A percentile compares a stretch with the other conserved stretches of the same genome.
phyloP scores from a whole-genome alignment of 2,329 filamentous ascomycete species.

The Pseudomassariella vexata region DNA sequence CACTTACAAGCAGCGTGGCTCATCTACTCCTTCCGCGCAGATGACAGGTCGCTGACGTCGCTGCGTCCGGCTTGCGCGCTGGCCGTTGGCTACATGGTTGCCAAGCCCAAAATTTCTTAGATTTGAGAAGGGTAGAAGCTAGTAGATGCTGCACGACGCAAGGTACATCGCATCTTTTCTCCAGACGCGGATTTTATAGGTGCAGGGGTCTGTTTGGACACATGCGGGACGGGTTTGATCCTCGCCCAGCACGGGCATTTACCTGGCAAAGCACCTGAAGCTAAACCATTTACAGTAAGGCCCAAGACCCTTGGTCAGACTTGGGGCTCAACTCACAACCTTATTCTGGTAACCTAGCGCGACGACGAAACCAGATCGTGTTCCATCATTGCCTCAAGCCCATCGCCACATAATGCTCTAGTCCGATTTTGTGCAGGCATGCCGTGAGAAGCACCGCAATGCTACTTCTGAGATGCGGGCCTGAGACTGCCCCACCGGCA shows the following conservation, averaged over 20 bases:
- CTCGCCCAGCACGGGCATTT: no score
- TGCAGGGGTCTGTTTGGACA: constrained; percentile 16
- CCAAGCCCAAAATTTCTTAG: no score
- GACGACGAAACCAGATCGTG: constrained; percentile 38
- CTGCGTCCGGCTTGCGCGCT: no score
- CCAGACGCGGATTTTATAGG: no score
- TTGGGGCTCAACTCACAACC: constrained; percentile 17
- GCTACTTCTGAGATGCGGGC: constrained; percentile 2
- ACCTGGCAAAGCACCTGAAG: constrained; percentile 12
- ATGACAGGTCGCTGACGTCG: no score
- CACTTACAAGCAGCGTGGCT: no score
- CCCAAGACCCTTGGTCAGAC: no score
- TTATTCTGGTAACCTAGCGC: constrained; percentile 19
- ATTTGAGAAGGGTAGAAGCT: no score
- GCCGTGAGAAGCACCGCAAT: constrained; percentile 1
- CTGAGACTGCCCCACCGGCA: constrained; percentile 3
- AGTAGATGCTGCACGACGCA: no score
- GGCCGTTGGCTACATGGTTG: no score
- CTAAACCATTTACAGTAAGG: constrained; percentile 15
- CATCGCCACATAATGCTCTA: constrained; percentile 20
- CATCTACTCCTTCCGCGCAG: no score
- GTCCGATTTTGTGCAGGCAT: background rate
- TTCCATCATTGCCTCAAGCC: constrained; percentile 42
- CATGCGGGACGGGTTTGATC: constrained; percentile 16
- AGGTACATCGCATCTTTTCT: no score